Evolutionary conservation across 2,329 filamentous ascomycete genomes (phyloP).

Genomic region (Whalleya microplaca): DNA sequence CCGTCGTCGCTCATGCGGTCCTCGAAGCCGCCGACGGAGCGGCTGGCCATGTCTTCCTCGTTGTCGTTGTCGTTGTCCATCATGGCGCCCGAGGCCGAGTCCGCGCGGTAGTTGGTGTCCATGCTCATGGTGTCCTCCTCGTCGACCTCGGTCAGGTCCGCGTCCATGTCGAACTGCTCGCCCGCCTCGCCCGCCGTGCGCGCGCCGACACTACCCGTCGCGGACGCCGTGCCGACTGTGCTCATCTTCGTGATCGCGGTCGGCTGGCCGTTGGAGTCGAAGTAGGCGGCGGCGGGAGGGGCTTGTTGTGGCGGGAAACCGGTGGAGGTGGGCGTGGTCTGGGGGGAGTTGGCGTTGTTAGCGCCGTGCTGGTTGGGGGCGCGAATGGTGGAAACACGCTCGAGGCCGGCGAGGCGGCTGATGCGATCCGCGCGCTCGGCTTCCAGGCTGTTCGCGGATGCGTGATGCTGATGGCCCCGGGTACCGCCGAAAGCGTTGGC

Average conservation of each 20-base stretch:
- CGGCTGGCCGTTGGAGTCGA: constrained; percentile 74
- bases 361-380: constrained; percentile 42
- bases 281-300: constrained; percentile 68
- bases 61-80: constrained; percentile 47
- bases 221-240: constrained; percentile 89
- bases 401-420: constrained; percentile 89
- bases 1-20: constrained; percentile 87
- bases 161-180: constrained; percentile 54
- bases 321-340: constrained; percentile 55
- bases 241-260: constrained; percentile 75
- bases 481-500: constrained; percentile 57
- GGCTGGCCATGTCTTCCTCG: constrained; percentile 48
- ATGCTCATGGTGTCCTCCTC: constrained; percentile 74
- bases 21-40: constrained; percentile 56
- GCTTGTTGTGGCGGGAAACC: constrained; percentile 47
- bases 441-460: constrained; percentile 76
- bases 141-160: constrained; percentile 59
- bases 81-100: constrained; percentile 42
- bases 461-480: constrained; percentile 61
- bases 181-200: constrained; percentile 56
- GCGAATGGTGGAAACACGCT: constrained; percentile 80
- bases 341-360: constrained; percentile 47
- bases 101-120: constrained; percentile 61
- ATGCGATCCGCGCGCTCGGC: constrained; percentile 94
- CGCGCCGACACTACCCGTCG: constrained; percentile 77